phyloP scores from a whole-genome alignment of 1,284 basidiomycete genomes.

The Apiotrichum domesticum region DNA sequence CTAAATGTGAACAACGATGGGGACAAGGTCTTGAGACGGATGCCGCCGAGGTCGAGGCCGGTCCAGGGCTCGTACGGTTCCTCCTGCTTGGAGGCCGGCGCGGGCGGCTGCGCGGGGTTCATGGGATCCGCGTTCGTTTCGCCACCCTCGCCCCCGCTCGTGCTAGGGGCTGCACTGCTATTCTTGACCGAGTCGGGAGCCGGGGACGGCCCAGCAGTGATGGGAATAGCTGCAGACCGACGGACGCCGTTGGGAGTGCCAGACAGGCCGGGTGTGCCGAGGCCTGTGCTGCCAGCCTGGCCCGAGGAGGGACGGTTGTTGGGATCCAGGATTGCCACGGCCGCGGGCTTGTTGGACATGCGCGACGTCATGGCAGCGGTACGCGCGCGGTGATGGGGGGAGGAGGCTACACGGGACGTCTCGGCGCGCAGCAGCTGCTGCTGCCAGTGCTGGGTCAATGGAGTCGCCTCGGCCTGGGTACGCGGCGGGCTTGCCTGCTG shows the following conservation, averaged over 20 bases:
- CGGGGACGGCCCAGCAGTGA: conserved; percentile 10
- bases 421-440: conserved; percentile 44
- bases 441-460: conserved; percentile 45
- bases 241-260: conserved; percentile 43
- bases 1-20: conserved; percentile 80
- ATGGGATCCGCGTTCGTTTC: conserved; percentile 30
- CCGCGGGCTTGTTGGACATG: conserved; percentile 49
- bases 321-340: conserved; percentile 50
- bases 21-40: conserved; percentile 85
- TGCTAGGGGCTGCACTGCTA: conserved; percentile 2
- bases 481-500: conserved; percentile 37
- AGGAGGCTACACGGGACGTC: conserved; percentile 50
- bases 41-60: conserved; percentile 93
- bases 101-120: conserved; percentile 28
- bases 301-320: conserved; percentile 17
- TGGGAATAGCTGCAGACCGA: conserved; percentile 20
- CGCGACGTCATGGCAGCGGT: conserved; percentile 54
- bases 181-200: conserved; percentile 5
- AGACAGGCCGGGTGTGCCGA: conserved; percentile 6
- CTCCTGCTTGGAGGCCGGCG: conserved; percentile 31
- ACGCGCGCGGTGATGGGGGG: conserved; percentile 55
- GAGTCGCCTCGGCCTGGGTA: conserved; percentile 25
- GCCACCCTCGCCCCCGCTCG: conserved; percentile 5
- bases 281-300: background rate
- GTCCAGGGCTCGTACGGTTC: conserved; percentile 60